Percentiles rank a stretch among this genome's conserved stretches.
Evolutionary conservation across 192 early-diverging fungal genomes (phyloP).

Genomic region (Spizellomyces punctatus): DNA sequence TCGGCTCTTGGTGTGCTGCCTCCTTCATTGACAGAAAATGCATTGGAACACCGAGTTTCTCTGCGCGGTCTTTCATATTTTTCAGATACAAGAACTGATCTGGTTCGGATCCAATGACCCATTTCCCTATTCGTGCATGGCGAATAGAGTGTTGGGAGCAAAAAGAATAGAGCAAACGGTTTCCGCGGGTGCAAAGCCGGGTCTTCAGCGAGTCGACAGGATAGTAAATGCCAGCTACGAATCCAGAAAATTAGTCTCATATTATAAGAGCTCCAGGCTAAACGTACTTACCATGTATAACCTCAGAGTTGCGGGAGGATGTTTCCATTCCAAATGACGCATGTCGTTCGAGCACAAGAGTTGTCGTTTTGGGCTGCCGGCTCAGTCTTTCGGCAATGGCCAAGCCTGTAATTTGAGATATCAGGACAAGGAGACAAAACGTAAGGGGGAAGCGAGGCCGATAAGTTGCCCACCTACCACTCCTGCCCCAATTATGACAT

Average conservation of each 20-base stretch:
- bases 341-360: slow-evolving; percentile 73
- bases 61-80: slow-evolving; percentile 34
- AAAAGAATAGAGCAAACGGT: slow-evolving; percentile 67
- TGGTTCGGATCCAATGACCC: slow-evolving; percentile 70
- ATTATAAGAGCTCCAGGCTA: not conserved
- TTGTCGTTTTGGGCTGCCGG: slow-evolving; percentile 42
- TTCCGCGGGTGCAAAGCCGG: slow-evolving; percentile 75
- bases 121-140: slow-evolving; percentile 66
- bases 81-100: slow-evolving; percentile 56
- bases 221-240: slow-evolving; percentile 74
- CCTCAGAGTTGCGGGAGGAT: slow-evolving; percentile 83
- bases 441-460: too few relatives aligned
- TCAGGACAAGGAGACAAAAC: too few relatives aligned
- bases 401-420: slow-evolving; percentile 50
- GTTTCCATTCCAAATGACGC: slow-evolving; percentile 68
- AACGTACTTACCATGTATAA: slow-evolving; percentile 67
- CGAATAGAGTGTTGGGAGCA: slow-evolving; percentile 56
- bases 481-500: not conserved
- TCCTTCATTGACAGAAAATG: slow-evolving; percentile 24
- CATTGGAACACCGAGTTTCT: slow-evolving; percentile 10
- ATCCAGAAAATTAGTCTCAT: not conserved
- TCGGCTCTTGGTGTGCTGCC: slow-evolving; percentile 57
- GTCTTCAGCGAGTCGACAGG: slow-evolving; percentile 75
- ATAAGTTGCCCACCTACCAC: not conserved
- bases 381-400: slow-evolving; percentile 71